phyloP scores from a whole-genome alignment of 1,284 basidiomycete genomes.

The Fistulinella staudtii region DNA sequence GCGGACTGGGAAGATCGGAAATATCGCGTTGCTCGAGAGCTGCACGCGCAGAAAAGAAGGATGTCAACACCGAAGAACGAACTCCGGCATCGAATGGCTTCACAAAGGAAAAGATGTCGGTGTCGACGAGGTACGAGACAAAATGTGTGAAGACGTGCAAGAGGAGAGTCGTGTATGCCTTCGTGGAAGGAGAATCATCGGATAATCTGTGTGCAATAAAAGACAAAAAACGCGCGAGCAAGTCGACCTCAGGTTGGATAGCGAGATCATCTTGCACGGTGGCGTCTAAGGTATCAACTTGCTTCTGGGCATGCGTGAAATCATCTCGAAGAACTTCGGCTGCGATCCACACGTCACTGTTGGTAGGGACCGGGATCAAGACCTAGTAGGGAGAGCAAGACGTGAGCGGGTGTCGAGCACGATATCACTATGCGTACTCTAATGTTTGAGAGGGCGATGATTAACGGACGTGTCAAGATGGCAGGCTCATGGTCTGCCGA shows the following conservation, averaged over 20 bases:
- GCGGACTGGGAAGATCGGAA: constrained; percentile 57
- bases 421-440: constrained; percentile 51
- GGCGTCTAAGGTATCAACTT: constrained; percentile 50
- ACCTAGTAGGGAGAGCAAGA: constrained; percentile 43
- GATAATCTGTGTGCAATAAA: constrained; percentile 65
- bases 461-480: constrained; percentile 61
- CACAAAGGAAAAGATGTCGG: constrained; percentile 80
- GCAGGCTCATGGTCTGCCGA: constrained; percentile 26
- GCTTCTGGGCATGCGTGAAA: constrained; percentile 66
- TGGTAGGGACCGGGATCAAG: constrained; percentile 79
- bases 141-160: constrained; percentile 74
- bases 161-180: constrained; percentile 67
- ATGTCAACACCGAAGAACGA: constrained; percentile 72
- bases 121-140: constrained; percentile 70
- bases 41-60: constrained; percentile 79
- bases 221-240: constrained; percentile 76
- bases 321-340: constrained; percentile 87
- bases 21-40: constrained; percentile 63
- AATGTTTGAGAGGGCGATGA: constrained; percentile 55
- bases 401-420: constrained; percentile 10
- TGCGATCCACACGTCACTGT: constrained; percentile 78
- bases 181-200: constrained; percentile 48
- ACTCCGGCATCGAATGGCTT: constrained; percentile 73
- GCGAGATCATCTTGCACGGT: constrained; percentile 50
- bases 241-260: constrained; percentile 66